Evolutionary conservation across 192 early-diverging fungal species (phyloP).

Genomic region (Neocallimastix lanati): DNA sequence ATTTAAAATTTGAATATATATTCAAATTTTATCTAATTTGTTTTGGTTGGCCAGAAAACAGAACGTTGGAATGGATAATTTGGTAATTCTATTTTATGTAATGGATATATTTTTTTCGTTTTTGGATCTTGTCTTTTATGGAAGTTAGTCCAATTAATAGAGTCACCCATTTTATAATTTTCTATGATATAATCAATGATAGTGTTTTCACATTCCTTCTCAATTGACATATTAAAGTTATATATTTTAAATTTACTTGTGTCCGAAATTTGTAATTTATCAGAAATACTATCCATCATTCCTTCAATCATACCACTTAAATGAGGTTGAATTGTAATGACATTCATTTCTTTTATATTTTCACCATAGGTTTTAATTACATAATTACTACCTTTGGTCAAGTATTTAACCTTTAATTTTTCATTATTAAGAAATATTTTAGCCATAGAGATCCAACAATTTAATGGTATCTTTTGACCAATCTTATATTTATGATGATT

Average conservation of each 20-base stretch:
- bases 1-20: too few species aligned
- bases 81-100: neutral
- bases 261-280: neutral
- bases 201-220: neutral
- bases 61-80: neutral
- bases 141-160: neutral
- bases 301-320: neutral
- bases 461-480: neutral
- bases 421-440: neutral
- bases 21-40: too few species aligned
- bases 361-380: neutral
- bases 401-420: neutral
- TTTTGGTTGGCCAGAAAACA: neutral
- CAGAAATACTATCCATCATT: neutral
- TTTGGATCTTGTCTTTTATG: neutral
- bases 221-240: too few species aligned
- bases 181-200: neutral
- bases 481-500: neutral
- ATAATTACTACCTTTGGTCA: neutral
- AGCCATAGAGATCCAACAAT: neutral
- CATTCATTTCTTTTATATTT: neutral
- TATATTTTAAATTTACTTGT: too few species aligned
- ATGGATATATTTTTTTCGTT: neutral
- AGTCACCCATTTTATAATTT: neutral
- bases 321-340: neutral